Conservation (phyloP, 2,329 filamentous ascomycete genomes). For the Ploettnerulaceae sp. region DNA sequence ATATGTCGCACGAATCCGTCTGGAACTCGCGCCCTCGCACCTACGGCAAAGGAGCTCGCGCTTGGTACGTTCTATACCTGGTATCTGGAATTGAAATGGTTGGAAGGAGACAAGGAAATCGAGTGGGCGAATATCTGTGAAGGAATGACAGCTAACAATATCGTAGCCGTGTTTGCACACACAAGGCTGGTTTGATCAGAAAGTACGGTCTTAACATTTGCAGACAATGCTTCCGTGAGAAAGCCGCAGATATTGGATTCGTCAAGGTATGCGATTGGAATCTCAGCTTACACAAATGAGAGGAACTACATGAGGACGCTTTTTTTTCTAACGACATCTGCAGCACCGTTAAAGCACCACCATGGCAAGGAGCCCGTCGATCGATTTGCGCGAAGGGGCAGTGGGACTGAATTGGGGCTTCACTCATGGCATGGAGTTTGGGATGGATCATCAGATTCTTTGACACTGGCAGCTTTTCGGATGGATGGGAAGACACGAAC, state of each 20-base stretch:
- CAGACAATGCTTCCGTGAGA: constrained; percentile 76
- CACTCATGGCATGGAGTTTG: constrained; percentile 26
- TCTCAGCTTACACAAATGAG: background rate
- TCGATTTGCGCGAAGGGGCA: constrained; percentile 19
- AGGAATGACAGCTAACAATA: constrained; percentile 14
- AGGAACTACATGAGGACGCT: background rate
- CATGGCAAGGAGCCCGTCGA: constrained; percentile 13
- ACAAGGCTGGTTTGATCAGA: constrained; percentile 98
- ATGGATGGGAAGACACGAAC: constrained; percentile 16
- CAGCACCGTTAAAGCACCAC: constrained; percentile 29
- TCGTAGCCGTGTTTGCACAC: constrained; percentile 75
- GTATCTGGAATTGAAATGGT: background rate
- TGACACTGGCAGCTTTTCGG: constrained; percentile 14
- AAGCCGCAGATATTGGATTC: constrained; percentile 68
- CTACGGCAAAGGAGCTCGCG: constrained; percentile 94
- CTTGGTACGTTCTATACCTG: constrained; percentile 63
- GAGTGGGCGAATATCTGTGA: background rate
- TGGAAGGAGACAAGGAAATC: background rate
- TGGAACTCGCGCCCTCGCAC: constrained; percentile 98
- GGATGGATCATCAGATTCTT: constrained; percentile 17
- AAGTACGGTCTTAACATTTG: constrained; percentile 96
- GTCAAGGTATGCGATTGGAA: constrained; percentile 51
- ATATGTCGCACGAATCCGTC: constrained; percentile 89
- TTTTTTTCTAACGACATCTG: constrained; percentile 1
- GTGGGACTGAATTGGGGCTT: constrained; percentile 12